Conservation (phyloP, 176 grass and related monocot species). For the Chloris gayana region DNA sequence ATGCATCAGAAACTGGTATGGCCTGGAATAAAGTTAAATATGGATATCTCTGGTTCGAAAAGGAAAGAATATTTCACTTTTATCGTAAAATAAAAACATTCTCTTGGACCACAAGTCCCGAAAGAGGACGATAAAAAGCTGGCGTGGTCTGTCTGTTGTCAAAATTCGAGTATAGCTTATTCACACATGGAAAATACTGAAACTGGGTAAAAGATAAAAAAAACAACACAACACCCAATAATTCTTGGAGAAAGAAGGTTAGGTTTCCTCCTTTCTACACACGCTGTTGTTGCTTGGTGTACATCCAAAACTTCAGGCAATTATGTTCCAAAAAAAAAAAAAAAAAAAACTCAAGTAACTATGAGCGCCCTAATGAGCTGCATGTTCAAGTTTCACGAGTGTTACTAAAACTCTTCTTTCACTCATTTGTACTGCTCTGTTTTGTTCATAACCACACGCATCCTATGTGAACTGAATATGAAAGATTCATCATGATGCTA, state of each 20-base stretch:
- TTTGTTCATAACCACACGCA: not conserved
- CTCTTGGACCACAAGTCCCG: not conserved
- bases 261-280: not conserved
- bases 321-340: too few relatives aligned
- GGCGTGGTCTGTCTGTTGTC: not conserved
- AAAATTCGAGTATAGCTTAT: not conserved
- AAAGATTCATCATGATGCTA: not conserved
- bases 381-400: not conserved
- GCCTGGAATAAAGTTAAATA: conserved; percentile 7
- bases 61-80: conserved; percentile 7
- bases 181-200: not conserved
- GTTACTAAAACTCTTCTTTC: too few relatives aligned
- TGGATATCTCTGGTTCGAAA: not conserved
- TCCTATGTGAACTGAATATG: not conserved
- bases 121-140: not conserved
- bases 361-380: not conserved
- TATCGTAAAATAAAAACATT: not conserved
- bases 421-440: not conserved
- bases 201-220: not conserved
- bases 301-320: not conserved
- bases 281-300: too few relatives aligned
- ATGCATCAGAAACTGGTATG: not conserved
- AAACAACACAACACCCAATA: not conserved
- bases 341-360: not conserved
- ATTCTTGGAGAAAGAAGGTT: too few relatives aligned